Base-by-base conservation (phyloP, 1,139 yeast genomes). In the Geotrichum bryndzae region DNA sequence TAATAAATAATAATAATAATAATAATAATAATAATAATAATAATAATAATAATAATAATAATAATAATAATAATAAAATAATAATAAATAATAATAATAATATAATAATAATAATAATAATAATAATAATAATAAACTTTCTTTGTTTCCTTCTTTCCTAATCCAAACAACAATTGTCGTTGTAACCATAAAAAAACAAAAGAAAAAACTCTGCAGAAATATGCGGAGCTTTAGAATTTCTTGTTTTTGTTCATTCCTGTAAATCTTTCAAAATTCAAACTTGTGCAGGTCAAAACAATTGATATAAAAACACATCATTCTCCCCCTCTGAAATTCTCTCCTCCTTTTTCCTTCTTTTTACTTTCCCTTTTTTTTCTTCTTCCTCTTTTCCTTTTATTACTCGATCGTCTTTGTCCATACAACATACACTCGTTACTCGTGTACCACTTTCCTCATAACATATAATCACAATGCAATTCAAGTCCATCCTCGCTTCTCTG, bases 401-500 rank as follows among this genome's bases (percentile, higher is more conserved):
- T 41, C 53, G 45, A 23, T 23, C 11, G n/a, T 31, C 29, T 33
- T 48, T 33, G 25, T 48, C 10, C 15, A 55, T 13, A 41, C 11
- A 13, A 11, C 23, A 25, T 13, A 25, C 31, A 27, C 31, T 27
- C 31, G 31, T 27, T 27, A 27, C 52, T 52, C 57, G 38, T 38
- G 29, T 54, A 25, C 54, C 29, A 18, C 22, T 22, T 27, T 27
- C 7, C 33, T 31, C 23, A 6, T n/a, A 52, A 11, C 4, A 29
- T 18, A 15, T 31, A 52, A 35, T 46, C 2, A 59, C 15, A 56
- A 59, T 59, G 62, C 62, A 59, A 55, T 58, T 67, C 64, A 61
- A 61, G 60, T 48, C 56, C 54, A 48, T 59, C 27, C 23, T 63
- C 27, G 65, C 65, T 51, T 53, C 70, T 45, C 63, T 73, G 63